These are phyloP conservation scores for Rhizophagus clarus DNA, from an alignment of 192 early-diverging fungal genomes.

Conservation along the genomic window DNA sequence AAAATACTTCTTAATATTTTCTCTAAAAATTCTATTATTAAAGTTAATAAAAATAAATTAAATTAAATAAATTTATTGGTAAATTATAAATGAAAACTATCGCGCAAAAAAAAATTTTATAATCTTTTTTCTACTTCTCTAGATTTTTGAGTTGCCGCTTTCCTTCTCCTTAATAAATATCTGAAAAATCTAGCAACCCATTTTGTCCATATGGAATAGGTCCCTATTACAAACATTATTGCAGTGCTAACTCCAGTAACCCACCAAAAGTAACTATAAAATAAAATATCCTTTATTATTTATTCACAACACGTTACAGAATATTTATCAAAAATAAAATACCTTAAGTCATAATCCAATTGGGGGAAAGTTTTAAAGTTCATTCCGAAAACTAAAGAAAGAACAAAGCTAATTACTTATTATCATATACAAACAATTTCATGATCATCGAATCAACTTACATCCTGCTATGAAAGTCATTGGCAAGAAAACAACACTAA, in stretches of 20 bases:
- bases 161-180: not conserved
- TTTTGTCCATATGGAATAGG: not conserved
- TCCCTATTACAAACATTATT: not conserved
- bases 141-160: no score
- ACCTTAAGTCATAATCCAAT: conserved; percentile 34
- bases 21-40: no score
- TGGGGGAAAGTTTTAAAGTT: conserved; percentile 53
- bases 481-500: conserved; percentile 53
- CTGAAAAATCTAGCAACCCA: not conserved
- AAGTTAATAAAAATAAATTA: no score
- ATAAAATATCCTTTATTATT: not conserved
- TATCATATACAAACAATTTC: not conserved
- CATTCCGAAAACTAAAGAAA: conserved; percentile 48
- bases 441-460: conserved; percentile 25
- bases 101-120: no score
- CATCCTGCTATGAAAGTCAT: conserved; percentile 60
- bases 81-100: no score
- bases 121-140: no score
- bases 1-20: no score
- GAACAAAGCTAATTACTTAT: not conserved
- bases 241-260: not conserved
- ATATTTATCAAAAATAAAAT: not conserved
- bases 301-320: no score
- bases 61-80: no score
- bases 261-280: not conserved